Evolutionary conservation across 768 basidiomycete genomes (phyloP).

Genomic region (Pleurotus sapidus): DNA sequence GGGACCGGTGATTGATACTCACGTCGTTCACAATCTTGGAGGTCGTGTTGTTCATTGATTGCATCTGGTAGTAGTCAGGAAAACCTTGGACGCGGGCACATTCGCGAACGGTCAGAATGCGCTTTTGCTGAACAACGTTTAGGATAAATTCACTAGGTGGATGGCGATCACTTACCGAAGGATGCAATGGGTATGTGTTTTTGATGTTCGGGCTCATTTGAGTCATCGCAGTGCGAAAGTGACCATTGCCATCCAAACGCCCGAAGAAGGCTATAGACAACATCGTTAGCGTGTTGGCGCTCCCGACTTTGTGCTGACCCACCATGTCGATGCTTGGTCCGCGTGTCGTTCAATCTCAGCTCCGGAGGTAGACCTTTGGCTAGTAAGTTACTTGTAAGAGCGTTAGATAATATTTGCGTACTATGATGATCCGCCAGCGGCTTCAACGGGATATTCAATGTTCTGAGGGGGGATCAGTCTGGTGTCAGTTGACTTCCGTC

Average conservation of each 20-base stretch:
- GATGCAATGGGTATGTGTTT: conserved; percentile 40
- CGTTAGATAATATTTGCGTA: conserved; percentile 19
- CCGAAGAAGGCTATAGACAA: conserved; percentile 46
- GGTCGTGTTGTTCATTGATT: conserved; percentile 38
- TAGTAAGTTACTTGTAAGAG: background rate
- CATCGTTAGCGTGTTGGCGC: background rate
- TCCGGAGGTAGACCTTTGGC: background rate
- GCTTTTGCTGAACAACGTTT: conserved; percentile 53
- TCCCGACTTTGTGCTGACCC: conserved; percentile 13
- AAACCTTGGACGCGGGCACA: conserved; percentile 78
- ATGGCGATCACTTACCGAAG: conserved; percentile 23
- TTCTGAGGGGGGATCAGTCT: conserved; percentile 26
- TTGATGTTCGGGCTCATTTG: conserved; percentile 49
- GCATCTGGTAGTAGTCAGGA: conserved; percentile 66
- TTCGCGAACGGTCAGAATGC: conserved; percentile 65
- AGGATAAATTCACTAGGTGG: no score
- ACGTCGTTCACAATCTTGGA: conserved; percentile 49
- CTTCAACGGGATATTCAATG: conserved; percentile 51
- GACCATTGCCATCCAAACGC: conserved; percentile 46
- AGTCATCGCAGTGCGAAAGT: conserved; percentile 69
- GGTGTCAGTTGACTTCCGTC: background rate
- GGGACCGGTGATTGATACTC: conserved; percentile 15
- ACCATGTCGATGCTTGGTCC: conserved; percentile 16
- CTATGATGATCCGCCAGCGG: conserved; percentile 50
- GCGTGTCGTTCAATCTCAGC: background rate